phyloP scores from a whole-genome alignment of 768 basidiomycete genomes.

The Xerocomellus intermedius region DNA sequence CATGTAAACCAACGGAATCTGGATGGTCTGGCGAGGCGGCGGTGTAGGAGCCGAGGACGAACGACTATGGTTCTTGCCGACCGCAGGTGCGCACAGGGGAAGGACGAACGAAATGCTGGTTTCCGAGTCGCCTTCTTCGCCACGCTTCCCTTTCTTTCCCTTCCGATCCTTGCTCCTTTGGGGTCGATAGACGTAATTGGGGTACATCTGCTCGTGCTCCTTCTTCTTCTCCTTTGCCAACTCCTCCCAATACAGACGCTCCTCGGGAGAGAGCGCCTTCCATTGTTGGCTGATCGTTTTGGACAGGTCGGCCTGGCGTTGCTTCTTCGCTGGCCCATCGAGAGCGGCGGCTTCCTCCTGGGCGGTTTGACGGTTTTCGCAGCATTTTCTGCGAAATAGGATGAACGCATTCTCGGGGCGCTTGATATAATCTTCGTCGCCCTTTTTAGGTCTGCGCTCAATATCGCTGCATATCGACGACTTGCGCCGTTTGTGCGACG shows the following conservation, averaged over 20 bases:
- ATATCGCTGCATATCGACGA: conserved; percentile 44
- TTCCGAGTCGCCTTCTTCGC: conserved; percentile 48
- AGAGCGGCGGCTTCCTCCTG: conserved; percentile 43
- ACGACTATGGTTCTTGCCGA: conserved; percentile 44
- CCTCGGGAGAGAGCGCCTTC: conserved; percentile 64
- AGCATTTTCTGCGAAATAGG: conserved; percentile 77
- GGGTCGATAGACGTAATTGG: conserved; percentile 77
- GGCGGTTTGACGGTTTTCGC: conserved; percentile 63
- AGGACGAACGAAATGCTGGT: conserved; percentile 49
- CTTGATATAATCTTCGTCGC: conserved; percentile 82
- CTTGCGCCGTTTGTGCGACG: conserved; percentile 51
- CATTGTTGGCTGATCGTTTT: conserved; percentile 83
- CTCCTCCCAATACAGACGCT: conserved; percentile 72
- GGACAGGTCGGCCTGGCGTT: conserved; percentile 74
- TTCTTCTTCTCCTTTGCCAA: conserved; percentile 77
- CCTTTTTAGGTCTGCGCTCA: conserved; percentile 56
- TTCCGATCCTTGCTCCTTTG: conserved; percentile 54
- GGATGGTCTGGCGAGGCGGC: conserved; percentile 64
- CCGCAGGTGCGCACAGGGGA: conserved; percentile 38
- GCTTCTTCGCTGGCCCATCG: conserved; percentile 57
- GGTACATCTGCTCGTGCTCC: conserved; percentile 73
- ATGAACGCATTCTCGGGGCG: conserved; percentile 85
- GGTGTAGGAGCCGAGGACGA: conserved; percentile 64
- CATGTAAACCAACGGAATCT: conserved; percentile 62
- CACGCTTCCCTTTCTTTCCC: conserved; percentile 41